Percentiles rank a stretch among this genome's conserved stretches.
phyloP scores from a whole-genome alignment of 495 filamentous ascomycete genomes.

The Friedmanniomyces simplex region DNA sequence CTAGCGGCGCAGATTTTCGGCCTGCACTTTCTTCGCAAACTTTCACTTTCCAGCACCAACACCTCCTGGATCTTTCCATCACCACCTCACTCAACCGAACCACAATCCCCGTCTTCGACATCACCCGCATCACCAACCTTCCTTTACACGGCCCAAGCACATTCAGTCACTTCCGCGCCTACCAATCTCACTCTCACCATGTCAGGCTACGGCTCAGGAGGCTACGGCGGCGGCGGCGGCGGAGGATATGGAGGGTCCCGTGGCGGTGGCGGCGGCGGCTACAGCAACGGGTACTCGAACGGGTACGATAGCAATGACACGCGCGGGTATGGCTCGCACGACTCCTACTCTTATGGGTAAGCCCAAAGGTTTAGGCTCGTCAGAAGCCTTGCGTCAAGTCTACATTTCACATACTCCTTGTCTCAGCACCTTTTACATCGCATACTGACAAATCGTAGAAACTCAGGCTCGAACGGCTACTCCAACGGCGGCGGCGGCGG shows the following conservation, averaged over 20 bases:
- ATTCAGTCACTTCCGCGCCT: background rate
- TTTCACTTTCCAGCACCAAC: background rate
- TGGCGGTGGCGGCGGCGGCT: constrained; percentile 36
- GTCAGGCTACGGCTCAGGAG: background rate
- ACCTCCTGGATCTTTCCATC: background rate
- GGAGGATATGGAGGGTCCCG: constrained; percentile 46
- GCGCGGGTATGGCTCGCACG: constrained; percentile 14
- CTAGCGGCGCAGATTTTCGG: background rate
- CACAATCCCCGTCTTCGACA: background rate
- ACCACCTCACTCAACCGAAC: background rate
- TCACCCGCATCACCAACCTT: background rate
- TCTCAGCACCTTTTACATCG: background rate
- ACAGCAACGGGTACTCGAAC: constrained; percentile 36
- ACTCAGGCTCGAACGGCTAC: constrained; percentile 40
- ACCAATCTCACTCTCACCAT: background rate
- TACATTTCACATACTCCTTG: background rate
- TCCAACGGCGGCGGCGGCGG: constrained; percentile 30
- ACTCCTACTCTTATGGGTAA: constrained; percentile 33
- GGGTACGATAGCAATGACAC: constrained; percentile 29
- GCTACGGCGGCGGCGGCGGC: constrained; percentile 28
- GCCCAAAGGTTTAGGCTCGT: constrained; percentile 26
- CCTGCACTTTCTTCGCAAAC: background rate
- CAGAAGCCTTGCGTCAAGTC: constrained; percentile 9
- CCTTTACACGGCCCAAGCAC: background rate
- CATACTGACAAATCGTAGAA: constrained; percentile 24